These are phyloP conservation scores for Metschnikowia baotianmanensis DNA, from an alignment of 805 yeast species.

Conservation along the genomic window DNA sequence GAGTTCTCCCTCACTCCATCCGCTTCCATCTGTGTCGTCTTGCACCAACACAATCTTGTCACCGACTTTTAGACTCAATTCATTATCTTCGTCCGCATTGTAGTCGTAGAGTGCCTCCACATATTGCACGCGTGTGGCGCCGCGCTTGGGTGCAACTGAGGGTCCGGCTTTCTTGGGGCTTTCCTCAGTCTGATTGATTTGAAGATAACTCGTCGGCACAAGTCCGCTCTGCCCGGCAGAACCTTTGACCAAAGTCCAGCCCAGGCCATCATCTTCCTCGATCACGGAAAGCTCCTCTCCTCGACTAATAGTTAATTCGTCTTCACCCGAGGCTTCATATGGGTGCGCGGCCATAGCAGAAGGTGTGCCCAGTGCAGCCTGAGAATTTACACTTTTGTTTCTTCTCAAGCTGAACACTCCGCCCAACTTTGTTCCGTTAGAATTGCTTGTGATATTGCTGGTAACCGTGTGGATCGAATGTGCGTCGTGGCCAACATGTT, in stretches of 20 bases:
- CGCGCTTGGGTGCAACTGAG: conserved; percentile 74
- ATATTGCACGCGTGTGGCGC: conserved; percentile 61
- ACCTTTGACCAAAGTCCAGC: conserved; percentile 74
- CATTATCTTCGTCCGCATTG: conserved; percentile 75
- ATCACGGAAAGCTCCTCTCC: conserved; percentile 63
- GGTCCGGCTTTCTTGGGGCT: conserved; percentile 58
- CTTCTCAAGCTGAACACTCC: conserved; percentile 40
- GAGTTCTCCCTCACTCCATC: conserved; percentile 93
- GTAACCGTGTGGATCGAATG: conserved; percentile 37
- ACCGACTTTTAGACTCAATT: conserved; percentile 67
- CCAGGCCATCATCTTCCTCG: conserved; percentile 81
- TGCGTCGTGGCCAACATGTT: conserved; percentile 20
- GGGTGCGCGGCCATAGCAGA: conserved; percentile 57
- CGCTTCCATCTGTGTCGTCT: conserved; percentile 64
- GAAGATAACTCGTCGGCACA: conserved; percentile 82
- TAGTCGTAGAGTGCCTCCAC: conserved; percentile 75
- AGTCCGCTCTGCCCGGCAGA: conserved; percentile 57
- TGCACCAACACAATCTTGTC: conserved; percentile 65
- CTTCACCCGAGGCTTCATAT: conserved; percentile 68
- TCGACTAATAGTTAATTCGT: conserved; percentile 61
- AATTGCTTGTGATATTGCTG: conserved; percentile 29
- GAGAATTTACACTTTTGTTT: conserved; percentile 27
- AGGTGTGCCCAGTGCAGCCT: conserved; percentile 18
- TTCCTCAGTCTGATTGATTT: conserved; percentile 21
- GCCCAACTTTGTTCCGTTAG: conserved; percentile 20